Evolutionary conservation across 176 grass and related monocot species (phyloP).

Genomic region (Triticum urartu): DNA sequence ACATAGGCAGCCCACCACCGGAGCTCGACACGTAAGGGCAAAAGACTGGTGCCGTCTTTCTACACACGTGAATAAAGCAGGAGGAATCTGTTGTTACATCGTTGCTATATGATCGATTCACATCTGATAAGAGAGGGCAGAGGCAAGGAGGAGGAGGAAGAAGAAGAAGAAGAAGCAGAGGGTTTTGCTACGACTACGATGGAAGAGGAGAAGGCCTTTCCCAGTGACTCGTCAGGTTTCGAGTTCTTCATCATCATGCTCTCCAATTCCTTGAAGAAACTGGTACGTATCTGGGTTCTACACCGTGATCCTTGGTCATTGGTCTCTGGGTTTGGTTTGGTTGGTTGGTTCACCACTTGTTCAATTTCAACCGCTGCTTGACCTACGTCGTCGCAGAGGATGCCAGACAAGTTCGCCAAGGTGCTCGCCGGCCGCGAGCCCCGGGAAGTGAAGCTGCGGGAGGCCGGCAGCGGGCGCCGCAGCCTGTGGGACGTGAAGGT

Average conservation of each 20-base stretch:
- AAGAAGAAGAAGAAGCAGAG: neutral
- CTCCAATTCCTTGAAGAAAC: neutral
- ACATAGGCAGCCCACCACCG: neutral
- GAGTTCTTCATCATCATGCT: conserved; percentile 45
- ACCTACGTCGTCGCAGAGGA: conserved; percentile 12
- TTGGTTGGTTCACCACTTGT: too few species aligned
- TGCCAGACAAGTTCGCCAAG: conserved; percentile 22
- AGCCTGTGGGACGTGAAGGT: conserved; percentile 30
- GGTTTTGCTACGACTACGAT: neutral
- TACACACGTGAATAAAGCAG: neutral
- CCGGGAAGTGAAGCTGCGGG: conserved; percentile 27
- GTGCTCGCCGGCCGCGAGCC: neutral
- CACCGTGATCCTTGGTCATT: neutral
- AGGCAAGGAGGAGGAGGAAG: neutral
- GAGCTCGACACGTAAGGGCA: neutral
- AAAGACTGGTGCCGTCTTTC: neutral
- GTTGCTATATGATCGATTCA: neutral
- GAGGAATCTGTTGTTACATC: neutral
- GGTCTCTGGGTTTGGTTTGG: neutral
- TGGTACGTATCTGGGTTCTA: conserved; percentile 15
- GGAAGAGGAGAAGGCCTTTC: neutral
- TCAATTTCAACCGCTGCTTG: too few species aligned
- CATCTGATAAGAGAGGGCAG: neutral
- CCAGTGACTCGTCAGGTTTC: neutral
- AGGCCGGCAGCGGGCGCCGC: neutral